Evolutionary conservation across 805 yeast species (phyloP).

Genomic region (Suhomyces sp.): DNA sequence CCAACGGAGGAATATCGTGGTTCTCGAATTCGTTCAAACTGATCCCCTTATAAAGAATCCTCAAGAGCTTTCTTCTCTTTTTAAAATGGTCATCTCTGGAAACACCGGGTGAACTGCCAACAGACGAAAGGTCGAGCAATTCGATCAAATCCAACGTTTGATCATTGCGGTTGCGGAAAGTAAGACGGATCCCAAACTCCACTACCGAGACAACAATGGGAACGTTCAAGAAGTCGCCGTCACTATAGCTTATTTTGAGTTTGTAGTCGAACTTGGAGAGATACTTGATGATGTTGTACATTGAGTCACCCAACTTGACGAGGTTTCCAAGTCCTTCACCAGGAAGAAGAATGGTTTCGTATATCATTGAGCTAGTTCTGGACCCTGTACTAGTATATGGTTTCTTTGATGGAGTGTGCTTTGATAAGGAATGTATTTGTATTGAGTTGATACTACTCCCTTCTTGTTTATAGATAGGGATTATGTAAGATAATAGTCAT

Average conservation of each 20-base stretch:
- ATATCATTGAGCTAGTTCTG: too few species aligned
- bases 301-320: constrained; percentile 28
- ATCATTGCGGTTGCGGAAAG: constrained; percentile 10
- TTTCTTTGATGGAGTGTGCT: too few species aligned
- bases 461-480: neutral
- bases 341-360: constrained; percentile 22
- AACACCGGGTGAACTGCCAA: neutral
- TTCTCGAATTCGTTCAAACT: constrained; percentile 27
- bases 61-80: constrained; percentile 10
- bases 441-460: neutral
- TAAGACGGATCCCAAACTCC: constrained; percentile 15
- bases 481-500: too few species aligned
- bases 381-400: too few species aligned
- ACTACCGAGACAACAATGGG: constrained; percentile 34
- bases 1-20: constrained; percentile 7
- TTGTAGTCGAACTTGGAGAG: constrained; percentile 27
- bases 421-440: too few species aligned
- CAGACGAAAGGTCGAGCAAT: constrained; percentile 7
- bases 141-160: constrained; percentile 14
- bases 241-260: constrained; percentile 31
- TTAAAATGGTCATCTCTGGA: neutral
- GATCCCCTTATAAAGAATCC: constrained; percentile 32
- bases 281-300: constrained; percentile 27
- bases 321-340: constrained; percentile 37
- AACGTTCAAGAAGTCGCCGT: constrained; percentile 25